Conservation (phyloP, 139 green algal genomes). For the Spirogloea muscicola region DNA sequence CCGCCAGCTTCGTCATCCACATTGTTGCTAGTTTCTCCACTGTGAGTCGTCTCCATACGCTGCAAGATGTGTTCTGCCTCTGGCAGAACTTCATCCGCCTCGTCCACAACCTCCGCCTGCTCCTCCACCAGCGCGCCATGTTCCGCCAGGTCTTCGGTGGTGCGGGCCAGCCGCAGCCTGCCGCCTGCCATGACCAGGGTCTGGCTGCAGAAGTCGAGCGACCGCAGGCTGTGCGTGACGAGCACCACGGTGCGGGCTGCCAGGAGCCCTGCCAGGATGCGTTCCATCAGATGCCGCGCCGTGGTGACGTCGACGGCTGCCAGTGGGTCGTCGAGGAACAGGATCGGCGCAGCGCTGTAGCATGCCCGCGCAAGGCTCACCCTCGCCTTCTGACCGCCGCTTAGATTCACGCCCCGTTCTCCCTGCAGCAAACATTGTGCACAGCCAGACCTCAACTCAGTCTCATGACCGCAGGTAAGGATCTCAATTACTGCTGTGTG, state of each 20-base stretch:
- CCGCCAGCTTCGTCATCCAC: too few relatives aligned
- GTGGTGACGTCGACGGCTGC: conserved; percentile 69
- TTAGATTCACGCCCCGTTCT: conserved; percentile 87
- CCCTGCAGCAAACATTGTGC: conserved; percentile 57
- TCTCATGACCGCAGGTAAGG: too few relatives aligned
- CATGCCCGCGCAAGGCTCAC: conserved; percentile 79
- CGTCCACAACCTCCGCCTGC: too few relatives aligned
- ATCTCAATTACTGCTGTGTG: too few relatives aligned
- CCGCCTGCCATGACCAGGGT: conserved; percentile 19
- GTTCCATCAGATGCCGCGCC: conserved; percentile 59
- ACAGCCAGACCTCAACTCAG: too few relatives aligned
- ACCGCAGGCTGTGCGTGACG: conserved; percentile 29
- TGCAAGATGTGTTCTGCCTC: too few relatives aligned
- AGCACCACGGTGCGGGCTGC: conserved; percentile 5
- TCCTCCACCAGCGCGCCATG: too few relatives aligned
- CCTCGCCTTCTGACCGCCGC: conserved; percentile 87
- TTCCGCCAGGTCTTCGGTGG: conserved; percentile 8
- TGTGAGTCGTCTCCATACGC: too few relatives aligned
- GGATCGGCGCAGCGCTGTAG: conserved; percentile 61
- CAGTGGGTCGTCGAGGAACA: conserved; percentile 70
- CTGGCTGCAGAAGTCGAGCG: conserved; percentile 11
- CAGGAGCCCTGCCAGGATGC: conserved; percentile 55
- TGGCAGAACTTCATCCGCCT: too few relatives aligned
- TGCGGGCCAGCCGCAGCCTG: neutral
- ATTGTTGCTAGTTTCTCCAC: too few relatives aligned